Evolutionary conservation across 768 basidiomycete genomes (phyloP), one percentile per base, ranked within the genome.

Genomic region (Psilocybe cubensis): DNA sequence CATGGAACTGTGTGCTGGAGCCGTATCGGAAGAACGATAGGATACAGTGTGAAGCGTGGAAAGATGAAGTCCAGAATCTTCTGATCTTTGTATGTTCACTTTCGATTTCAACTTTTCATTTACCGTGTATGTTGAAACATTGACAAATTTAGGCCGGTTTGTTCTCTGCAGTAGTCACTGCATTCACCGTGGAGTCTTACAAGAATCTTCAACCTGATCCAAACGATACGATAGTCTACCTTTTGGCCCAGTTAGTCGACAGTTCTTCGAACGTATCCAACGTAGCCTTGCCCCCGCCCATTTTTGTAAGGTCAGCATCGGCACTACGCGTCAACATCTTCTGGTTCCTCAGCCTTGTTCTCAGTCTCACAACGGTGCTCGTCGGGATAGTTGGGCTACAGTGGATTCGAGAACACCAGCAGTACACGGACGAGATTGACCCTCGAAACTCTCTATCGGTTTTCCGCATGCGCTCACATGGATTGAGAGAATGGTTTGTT

Each of bases 351-450:
- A 49, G 48, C 23, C 48, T 49, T 4, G 31, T 49, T n/a, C 28
- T 49, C 28, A 49, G 48, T 35, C 48, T 49, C 12, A 35, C 48
- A 27, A 49, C 48, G 14, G 48, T 49, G 7, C 31, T 49, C 20
- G 31, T 49, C 27, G 48, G 48, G 29, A 49, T 49, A 28, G 31
- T 49, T 3, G 25, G 24, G 5, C 48, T 49, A 27, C 48, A 53
- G 23, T 53, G 52, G 52, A 43, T 53, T 20, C 23, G 52, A 20
- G 52, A 43, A 25, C 52, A 53, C 43, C 52, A 53, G 18, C n/a
- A 29, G 23, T 53, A 53, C 52, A 28, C 41, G 5, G 25, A 53
- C 24, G 20, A 40, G n/a, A 20, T 53, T 14, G 29, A 43, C 25
- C 14, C 52, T 23, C 24, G 29, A 17, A 29, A 5, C 21, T n/a